phyloP scores from a whole-genome alignment of 2,329 filamentous ascomycete species.

The Ophidiomyces ophidiicola region DNA sequence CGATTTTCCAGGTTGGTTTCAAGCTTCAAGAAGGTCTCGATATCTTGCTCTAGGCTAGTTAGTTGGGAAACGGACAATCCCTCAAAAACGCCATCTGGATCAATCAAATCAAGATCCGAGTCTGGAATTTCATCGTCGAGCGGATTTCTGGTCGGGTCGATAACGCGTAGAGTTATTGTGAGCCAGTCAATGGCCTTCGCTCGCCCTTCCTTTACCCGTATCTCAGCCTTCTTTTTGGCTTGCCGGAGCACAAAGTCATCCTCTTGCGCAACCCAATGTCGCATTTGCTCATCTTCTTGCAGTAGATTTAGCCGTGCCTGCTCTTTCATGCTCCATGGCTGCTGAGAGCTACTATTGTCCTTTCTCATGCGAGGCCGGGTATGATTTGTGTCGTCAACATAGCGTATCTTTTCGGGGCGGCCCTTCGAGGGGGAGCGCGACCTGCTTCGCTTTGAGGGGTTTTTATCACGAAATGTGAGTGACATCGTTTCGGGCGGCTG shows the following conservation, averaged over 20 bases:
- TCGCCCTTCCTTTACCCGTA: constrained; percentile 79
- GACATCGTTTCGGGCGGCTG: constrained; percentile 22
- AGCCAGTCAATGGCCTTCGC: constrained; percentile 90
- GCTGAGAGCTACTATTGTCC: constrained; percentile 17
- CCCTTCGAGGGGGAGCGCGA: constrained; percentile 34
- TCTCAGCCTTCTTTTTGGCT: constrained; percentile 94
- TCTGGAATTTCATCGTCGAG: constrained; percentile 74
- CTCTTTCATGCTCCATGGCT: constrained; percentile 25
- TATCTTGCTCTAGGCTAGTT: constrained; percentile 66
- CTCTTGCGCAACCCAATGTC: constrained; percentile 82
- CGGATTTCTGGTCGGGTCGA: constrained; percentile 68
- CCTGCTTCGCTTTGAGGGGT: constrained; percentile 30
- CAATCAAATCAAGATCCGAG: constrained; percentile 62
- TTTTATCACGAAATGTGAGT: constrained; percentile 22
- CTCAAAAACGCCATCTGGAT: constrained; percentile 71
- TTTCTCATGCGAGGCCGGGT: constrained; percentile 17
- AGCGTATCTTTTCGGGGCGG: constrained; percentile 29
- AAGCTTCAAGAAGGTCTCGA: constrained; percentile 64
- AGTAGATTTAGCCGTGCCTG: constrained; percentile 41
- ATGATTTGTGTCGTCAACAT: constrained; percentile 21
- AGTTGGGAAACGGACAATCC: constrained; percentile 56
- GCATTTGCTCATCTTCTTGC: constrained; percentile 64
- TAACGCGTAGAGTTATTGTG: constrained; percentile 76
- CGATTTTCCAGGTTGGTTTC: constrained; percentile 66
- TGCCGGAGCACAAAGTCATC: constrained; percentile 93